Evolutionary conservation across 768 basidiomycete genomes (phyloP).

Genomic region (Pisolithus orientalis): DNA sequence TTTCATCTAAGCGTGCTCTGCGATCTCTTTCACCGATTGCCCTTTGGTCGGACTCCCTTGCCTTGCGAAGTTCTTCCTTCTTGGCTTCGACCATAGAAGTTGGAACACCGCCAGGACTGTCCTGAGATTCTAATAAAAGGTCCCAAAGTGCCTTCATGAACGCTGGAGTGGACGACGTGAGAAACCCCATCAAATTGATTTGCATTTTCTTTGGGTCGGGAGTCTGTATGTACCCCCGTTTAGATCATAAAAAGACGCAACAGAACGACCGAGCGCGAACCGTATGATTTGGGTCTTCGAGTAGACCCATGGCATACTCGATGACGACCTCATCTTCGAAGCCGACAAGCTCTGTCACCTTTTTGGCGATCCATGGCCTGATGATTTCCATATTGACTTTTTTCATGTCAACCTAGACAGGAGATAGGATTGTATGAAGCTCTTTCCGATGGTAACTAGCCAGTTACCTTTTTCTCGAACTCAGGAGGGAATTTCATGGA

Average conservation of each 20-base stretch:
- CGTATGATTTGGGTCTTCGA: slow-evolving; percentile 82
- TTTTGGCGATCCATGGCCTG: slow-evolving; percentile 92
- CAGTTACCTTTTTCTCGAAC: slow-evolving; percentile 76
- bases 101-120: slow-evolving; percentile 83
- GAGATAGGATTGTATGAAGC: neutral
- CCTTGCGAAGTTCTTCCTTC: slow-evolving; percentile 83
- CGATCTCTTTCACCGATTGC: slow-evolving; percentile 69
- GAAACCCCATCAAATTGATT: slow-evolving; percentile 88
- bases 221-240: slow-evolving; percentile 40
- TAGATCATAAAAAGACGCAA: neutral
- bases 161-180: slow-evolving; percentile 74
- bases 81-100: slow-evolving; percentile 86
- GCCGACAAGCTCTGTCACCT: slow-evolving; percentile 83
- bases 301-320: slow-evolving; percentile 90
- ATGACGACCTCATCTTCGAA: slow-evolving; percentile 97
- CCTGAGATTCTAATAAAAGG: slow-evolving; percentile 89
- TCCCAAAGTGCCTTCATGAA: slow-evolving; percentile 92
- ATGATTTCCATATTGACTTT: slow-evolving; percentile 93
- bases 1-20: slow-evolving; percentile 60
- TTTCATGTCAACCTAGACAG: slow-evolving; percentile 77
- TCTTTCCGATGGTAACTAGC: neutral
- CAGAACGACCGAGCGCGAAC: slow-evolving; percentile 37
- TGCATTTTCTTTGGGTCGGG: slow-evolving; percentile 96
- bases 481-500: slow-evolving; percentile 84
- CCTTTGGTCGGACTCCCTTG: slow-evolving; percentile 54